These are phyloP conservation scores for Ilyonectria sp. DNA, from an alignment of 2,329 filamentous ascomycete genomes.

Conservation along the genomic window DNA sequence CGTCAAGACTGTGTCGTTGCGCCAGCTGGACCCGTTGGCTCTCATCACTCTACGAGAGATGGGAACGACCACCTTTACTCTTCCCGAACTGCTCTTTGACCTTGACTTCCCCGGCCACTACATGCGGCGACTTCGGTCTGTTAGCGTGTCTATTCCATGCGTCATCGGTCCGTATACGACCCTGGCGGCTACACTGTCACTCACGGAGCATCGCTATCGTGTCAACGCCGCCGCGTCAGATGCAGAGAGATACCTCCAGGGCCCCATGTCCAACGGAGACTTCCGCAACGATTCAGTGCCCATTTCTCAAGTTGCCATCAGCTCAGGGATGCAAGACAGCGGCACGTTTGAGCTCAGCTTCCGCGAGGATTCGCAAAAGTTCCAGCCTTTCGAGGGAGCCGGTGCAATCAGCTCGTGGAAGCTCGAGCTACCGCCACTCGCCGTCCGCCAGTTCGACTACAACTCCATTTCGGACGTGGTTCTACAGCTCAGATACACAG, in stretches of 20 bases:
- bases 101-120: constrained; percentile 59
- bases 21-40: constrained; percentile 16
- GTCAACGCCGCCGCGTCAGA: background rate
- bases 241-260: background rate
- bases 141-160: constrained; percentile 53
- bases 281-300: constrained; percentile 12
- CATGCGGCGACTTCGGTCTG: constrained; percentile 51
- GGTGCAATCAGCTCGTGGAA: constrained; percentile 26
- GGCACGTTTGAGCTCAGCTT: constrained; percentile 25
- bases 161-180: constrained; percentile 48
- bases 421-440: constrained; percentile 6
- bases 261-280: background rate
- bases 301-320: background rate
- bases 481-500: constrained; percentile 23
- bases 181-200: constrained; percentile 19
- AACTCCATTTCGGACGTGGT: constrained; percentile 23
- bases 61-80: constrained; percentile 7
- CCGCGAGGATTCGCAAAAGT: background rate
- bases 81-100: constrained; percentile 54
- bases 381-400: constrained; percentile 23
- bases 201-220: constrained; percentile 3
- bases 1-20: constrained; percentile 27
- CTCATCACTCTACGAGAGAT: constrained; percentile 19
- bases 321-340: background rate
- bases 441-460: constrained; percentile 17